These are phyloP conservation scores for Plantago rigida DNA, from an alignment of 305 asterid genomes.

Conservation along the genomic window DNA sequence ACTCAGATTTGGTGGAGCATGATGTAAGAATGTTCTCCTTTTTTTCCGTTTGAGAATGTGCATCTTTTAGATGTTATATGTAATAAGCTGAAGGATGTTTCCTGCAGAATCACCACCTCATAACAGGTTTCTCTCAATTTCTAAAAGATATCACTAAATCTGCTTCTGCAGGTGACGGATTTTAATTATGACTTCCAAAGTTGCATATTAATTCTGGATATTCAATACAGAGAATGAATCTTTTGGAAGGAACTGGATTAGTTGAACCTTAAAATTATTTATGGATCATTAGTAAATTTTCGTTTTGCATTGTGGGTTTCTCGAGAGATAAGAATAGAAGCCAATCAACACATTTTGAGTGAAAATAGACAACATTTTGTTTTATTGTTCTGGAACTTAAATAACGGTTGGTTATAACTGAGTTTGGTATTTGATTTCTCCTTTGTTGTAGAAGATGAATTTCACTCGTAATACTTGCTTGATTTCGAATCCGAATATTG, in stretches of 20 bases:
- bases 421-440: not conserved
- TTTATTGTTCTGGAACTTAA: not conserved
- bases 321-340: not conserved
- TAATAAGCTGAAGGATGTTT: conserved; percentile 11
- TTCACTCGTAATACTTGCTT: no score
- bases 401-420: not conserved
- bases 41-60: conserved; percentile 2
- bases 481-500: no score
- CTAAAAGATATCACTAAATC: not conserved
- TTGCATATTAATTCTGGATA: not conserved
- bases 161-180: not conserved
- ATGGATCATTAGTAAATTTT: not conserved
- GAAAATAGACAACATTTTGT: not conserved
- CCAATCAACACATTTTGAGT: not conserved
- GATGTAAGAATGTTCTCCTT: conserved; percentile 54
- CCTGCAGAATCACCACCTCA: not conserved
- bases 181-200: not conserved
- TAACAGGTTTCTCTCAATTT: not conserved
- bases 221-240: not conserved
- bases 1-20: conserved; percentile 72
- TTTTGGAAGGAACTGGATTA: not conserved
- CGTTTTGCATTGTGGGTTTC: not conserved
- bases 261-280: not conserved
- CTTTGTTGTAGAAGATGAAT: no score
- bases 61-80: conserved; percentile 15